Base-by-base conservation (phyloP, 139 green algal species). In the Coelastrella sp. region DNA sequence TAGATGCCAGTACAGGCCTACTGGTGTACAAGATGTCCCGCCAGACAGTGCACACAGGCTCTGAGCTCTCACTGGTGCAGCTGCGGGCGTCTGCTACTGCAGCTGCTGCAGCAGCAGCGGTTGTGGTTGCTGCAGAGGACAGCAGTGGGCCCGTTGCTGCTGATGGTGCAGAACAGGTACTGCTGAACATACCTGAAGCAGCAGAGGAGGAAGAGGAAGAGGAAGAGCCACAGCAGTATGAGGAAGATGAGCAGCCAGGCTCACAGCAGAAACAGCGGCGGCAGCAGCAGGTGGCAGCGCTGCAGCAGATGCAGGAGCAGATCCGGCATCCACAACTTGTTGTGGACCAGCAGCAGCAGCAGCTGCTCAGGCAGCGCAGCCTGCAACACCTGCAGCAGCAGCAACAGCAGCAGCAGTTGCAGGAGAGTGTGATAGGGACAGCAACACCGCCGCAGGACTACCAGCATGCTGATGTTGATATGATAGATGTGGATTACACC, bases 1-100 rank as follows among this genome's bases (percentile, higher is more conserved):
- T 95, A 19, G 89, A 94, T 25, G 49, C 75, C 19, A 70, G 84
- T 10, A 89, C 88, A 7, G 80, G 93, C 60, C 79, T 94, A 84
- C 66, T 91, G 78, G 27, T 87, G 27, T 95, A 94, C 78, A 90
- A 85, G 63, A 82, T 83, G 11, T 90, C 89, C 27, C 90, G 93
- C 7, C 60, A 88, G 24, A 72, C 78, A 19, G 91, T 96, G 72
- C 92, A 96, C 86, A 96, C 93, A 25, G 66, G 88, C 20, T 82
- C 70, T 57, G 58, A 92, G 61, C 83, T 80, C 68, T 84, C 70
- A 58, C 74, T 81, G 19, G 83, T 90, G 76, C 73, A 78, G 82
- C 58, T 81, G 80, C 66, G 78, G 66, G 61, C 15, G 12, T 68
- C 82, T 58, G 7, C 58, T 56, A n/a, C 58, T 72, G 79, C 79